Percentiles rank a stretch among this genome's conserved stretches.
These are phyloP conservation scores for Rhizophora apiculata DNA, from an alignment of 345 rosid species.

Conservation along the genomic window DNA sequence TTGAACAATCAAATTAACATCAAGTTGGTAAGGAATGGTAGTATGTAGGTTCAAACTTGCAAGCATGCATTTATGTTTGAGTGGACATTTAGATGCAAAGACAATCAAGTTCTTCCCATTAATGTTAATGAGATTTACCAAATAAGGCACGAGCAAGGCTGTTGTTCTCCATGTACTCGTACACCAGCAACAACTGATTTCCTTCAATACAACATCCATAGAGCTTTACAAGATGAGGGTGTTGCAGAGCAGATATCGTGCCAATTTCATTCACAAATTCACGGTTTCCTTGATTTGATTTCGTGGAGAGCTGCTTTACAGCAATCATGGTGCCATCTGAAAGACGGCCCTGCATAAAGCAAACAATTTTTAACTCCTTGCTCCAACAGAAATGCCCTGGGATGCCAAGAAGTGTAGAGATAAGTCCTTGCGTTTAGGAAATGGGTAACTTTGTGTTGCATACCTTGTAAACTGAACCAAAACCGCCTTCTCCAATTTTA, in stretches of 20 bases:
- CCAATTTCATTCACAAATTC: constrained; percentile 19
- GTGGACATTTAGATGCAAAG: neutral
- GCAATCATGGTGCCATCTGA: constrained; percentile 16
- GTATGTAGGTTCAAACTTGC: neutral
- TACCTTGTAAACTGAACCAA: constrained; percentile 38
- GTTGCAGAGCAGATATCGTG: constrained; percentile 18
- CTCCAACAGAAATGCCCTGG: neutral
- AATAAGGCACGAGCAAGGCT: constrained; percentile 19
- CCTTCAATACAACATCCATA: constrained; percentile 17
- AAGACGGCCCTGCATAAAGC: constrained; percentile 11
- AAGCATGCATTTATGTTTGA: neutral
- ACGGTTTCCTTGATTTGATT: constrained; percentile 19
- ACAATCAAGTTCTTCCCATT: neutral
- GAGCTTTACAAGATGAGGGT: constrained; percentile 17
- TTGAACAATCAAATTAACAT: neutral
- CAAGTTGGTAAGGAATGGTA: neutral
- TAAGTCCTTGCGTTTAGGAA: neutral
- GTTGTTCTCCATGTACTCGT: constrained; percentile 19
- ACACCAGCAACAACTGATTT: constrained; percentile 18
- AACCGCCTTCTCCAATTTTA: constrained; percentile 43
- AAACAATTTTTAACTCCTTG: neutral
- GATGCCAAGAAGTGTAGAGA: neutral
- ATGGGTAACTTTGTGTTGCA: neutral
- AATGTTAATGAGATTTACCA: constrained; percentile 1
- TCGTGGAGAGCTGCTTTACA: constrained; percentile 9